phyloP scores from a whole-genome alignment of 2,329 filamentous ascomycete species.

The Trichoderma simmonsii region DNA sequence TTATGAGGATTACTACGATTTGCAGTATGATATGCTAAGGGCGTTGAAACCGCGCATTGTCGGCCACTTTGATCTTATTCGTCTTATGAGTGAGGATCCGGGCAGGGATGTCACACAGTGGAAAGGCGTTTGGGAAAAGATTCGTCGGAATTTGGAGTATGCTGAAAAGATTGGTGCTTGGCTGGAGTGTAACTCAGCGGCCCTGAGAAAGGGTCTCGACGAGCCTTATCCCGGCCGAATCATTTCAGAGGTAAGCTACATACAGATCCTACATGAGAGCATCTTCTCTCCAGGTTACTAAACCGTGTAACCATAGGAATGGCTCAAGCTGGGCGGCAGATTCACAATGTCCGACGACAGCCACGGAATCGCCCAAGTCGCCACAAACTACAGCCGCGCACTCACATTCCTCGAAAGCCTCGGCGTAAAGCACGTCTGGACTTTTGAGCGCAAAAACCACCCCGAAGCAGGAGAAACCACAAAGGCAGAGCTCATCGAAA shows the following conservation, averaged over 20 bases:
- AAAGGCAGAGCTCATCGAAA: slow-evolving; percentile 41
- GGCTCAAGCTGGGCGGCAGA: slow-evolving; percentile 67
- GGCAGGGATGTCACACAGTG: slow-evolving; percentile 57
- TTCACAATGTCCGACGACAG: slow-evolving; percentile 96
- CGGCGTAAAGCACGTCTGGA: slow-evolving; percentile 63
- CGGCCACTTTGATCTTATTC: slow-evolving; percentile 90
- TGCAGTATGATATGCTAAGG: slow-evolving; percentile 76
- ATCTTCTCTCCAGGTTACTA: not conserved
- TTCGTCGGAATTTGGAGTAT: slow-evolving; percentile 70
- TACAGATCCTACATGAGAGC: not conserved
- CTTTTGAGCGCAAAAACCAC: slow-evolving; percentile 40
- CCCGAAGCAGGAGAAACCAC: slow-evolving; percentile 28
- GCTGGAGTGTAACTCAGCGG: slow-evolving; percentile 86
- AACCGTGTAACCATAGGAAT: slow-evolving; percentile 51
- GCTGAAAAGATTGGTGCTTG: slow-evolving; percentile 73
- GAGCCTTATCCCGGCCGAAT: slow-evolving; percentile 83
- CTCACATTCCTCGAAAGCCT: slow-evolving; percentile 67
- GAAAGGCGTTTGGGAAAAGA: slow-evolving; percentile 67
- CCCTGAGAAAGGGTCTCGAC: slow-evolving; percentile 79
- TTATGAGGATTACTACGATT: slow-evolving; percentile 82
- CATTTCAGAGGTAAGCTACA: slow-evolving; percentile 66
- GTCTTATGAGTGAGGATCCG: slow-evolving; percentile 71
- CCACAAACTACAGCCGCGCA: slow-evolving; percentile 73
- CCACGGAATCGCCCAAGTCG: slow-evolving; percentile 82
- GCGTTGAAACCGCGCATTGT: slow-evolving; percentile 72